phyloP scores from a whole-genome alignment of 1,284 basidiomycete species.

The Ceratobasidium sp. region DNA sequence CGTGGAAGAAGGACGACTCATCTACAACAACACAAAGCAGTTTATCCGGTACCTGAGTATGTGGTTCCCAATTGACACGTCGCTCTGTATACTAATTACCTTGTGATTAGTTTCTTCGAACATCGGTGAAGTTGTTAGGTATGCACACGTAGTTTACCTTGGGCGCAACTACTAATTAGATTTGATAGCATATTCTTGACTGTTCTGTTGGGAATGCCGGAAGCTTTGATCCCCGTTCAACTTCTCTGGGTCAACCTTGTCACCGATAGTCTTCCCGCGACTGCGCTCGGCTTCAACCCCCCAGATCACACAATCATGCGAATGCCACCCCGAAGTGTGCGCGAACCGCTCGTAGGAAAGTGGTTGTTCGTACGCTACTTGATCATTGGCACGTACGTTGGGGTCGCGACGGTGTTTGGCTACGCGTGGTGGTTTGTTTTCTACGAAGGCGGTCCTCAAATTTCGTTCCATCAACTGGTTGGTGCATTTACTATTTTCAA shows the following conservation, averaged over 20 bases:
- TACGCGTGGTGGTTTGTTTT: slow-evolving; percentile 99
- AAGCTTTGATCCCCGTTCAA: slow-evolving; percentile 97
- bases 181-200: slow-evolving; percentile 89
- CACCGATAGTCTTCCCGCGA: slow-evolving; percentile 96
- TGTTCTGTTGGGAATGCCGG: slow-evolving; percentile 97
- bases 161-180: slow-evolving; percentile 47
- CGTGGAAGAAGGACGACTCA: slow-evolving; percentile 95
- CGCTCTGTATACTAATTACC: slow-evolving; percentile 43
- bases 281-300: slow-evolving; percentile 98
- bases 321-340: slow-evolving; percentile 87
- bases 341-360: slow-evolving; percentile 89
- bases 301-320: slow-evolving; percentile 97
- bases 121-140: slow-evolving; percentile 97
- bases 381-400: slow-evolving; percentile 94
- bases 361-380: slow-evolving; percentile 98
- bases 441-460: slow-evolving; percentile 91
- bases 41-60: slow-evolving; percentile 92
- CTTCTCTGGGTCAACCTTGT: slow-evolving; percentile 97
- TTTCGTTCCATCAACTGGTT: slow-evolving; percentile 92
- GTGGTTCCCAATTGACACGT: slow-evolving; percentile 52
- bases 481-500: slow-evolving; percentile 56
- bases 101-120: slow-evolving; percentile 89
- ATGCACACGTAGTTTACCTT: slow-evolving; percentile 47
- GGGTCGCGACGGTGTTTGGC: slow-evolving; percentile 93
- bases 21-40: slow-evolving; percentile 99